Percentiles rank a stretch among this genome's conserved stretches.
Evolutionary conservation across 768 basidiomycete species (phyloP).

Genomic region (Lentinula guzmanii): DNA sequence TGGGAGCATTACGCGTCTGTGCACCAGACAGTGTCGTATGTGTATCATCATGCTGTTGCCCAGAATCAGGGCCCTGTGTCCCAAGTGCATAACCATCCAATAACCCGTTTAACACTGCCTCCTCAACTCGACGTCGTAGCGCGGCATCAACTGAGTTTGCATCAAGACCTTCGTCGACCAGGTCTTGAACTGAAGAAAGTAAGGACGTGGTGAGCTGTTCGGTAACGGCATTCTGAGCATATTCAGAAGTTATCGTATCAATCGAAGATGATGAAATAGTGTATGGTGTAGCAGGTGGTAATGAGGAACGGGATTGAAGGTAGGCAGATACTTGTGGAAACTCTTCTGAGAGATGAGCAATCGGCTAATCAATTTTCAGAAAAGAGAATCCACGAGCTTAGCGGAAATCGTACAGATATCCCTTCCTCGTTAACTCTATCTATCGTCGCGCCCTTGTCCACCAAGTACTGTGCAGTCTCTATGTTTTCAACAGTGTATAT

Average conservation of each 20-base stretch:
- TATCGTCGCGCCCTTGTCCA: constrained; percentile 70
- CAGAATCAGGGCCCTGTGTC: constrained; percentile 3
- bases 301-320: constrained; percentile 36
- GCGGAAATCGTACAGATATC: constrained; percentile 52
- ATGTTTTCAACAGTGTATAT: constrained; percentile 84
- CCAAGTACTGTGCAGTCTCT: constrained; percentile 70
- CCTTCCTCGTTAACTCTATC: constrained; percentile 65
- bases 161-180: constrained; percentile 65
- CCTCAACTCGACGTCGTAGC: constrained; percentile 54
- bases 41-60: neutral
- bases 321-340: constrained; percentile 63
- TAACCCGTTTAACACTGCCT: constrained; percentile 64
- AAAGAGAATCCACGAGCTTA: neutral
- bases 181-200: constrained; percentile 58
- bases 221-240: constrained; percentile 63
- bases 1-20: neutral
- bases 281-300: constrained; percentile 12
- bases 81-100: constrained; percentile 54
- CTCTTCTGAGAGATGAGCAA: constrained; percentile 64
- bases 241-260: constrained; percentile 28
- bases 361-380: constrained; percentile 42
- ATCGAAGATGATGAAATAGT: constrained; percentile 14
- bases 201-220: constrained; percentile 64
- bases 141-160: constrained; percentile 60
- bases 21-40: neutral